phyloP scores from a whole-genome alignment of 2,329 filamentous ascomycete species.

The Pestalotiopsis sp. region DNA sequence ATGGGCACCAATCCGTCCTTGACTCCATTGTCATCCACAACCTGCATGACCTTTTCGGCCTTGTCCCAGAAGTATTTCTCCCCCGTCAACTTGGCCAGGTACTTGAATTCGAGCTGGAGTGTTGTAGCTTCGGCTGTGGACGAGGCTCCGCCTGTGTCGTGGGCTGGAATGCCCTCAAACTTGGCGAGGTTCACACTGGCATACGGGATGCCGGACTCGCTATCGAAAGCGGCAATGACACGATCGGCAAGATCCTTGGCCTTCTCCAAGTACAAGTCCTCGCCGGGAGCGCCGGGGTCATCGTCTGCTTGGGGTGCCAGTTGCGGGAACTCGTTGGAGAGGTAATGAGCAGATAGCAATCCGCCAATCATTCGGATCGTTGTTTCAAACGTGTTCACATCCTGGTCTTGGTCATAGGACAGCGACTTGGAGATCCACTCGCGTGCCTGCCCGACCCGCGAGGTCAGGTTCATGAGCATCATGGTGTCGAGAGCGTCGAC shows the following conservation, averaged over 20 bases:
- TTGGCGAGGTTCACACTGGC: slow-evolving; percentile 88
- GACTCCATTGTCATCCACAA: slow-evolving; percentile 80
- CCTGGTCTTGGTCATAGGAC: slow-evolving; percentile 88
- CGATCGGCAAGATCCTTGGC: slow-evolving; percentile 91
- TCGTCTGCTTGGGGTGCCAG: slow-evolving; percentile 75
- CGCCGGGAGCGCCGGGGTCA: slow-evolving; percentile 72
- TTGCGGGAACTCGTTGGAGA: slow-evolving; percentile 82
- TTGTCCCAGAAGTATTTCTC: slow-evolving; percentile 92
- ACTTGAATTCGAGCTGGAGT: slow-evolving; percentile 95
- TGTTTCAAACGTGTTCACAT: slow-evolving; percentile 97
- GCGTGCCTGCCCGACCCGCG: slow-evolving; percentile 78
- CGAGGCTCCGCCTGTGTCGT: slow-evolving; percentile 83
- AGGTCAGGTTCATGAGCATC: slow-evolving; percentile 97
- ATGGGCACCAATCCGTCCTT: slow-evolving; percentile 89
- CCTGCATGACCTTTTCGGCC: slow-evolving; percentile 88
- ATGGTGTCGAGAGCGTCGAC: slow-evolving; percentile 94
- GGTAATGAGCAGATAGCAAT: slow-evolving; percentile 88
- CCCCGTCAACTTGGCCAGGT: slow-evolving; percentile 90
- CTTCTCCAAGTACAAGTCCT: slow-evolving; percentile 95
- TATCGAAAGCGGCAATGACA: slow-evolving; percentile 85
- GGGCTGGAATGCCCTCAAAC: slow-evolving; percentile 75
- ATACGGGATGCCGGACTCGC: slow-evolving; percentile 82
- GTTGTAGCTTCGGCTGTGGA: slow-evolving; percentile 94
- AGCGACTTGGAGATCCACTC: slow-evolving; percentile 85
- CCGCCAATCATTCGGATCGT: slow-evolving; percentile 97